These are phyloP conservation scores for Colletotrichum incanum DNA, from an alignment of 2,329 filamentous ascomycete genomes.

Conservation along the genomic window DNA sequence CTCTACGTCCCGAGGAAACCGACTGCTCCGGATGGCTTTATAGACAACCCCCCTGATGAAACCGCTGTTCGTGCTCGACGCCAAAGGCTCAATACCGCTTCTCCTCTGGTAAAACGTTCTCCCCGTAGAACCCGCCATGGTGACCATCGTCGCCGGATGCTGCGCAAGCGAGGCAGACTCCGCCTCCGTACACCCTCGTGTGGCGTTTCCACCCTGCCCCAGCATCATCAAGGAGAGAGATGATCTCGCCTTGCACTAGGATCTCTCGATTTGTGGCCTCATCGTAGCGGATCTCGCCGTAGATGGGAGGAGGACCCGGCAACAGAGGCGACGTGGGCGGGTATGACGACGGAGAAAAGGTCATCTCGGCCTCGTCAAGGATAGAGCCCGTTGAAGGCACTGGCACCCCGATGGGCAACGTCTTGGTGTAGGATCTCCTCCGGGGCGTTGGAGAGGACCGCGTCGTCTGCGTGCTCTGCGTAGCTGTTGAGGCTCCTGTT, in stretches of 20 bases:
- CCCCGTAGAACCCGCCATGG: conserved; percentile 68
- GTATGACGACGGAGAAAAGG: conserved; percentile 65
- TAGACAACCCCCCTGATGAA: conserved; percentile 11
- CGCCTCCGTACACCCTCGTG: conserved; percentile 72
- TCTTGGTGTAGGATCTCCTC: conserved; percentile 61
- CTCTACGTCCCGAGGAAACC: conserved; percentile 16
- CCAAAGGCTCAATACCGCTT: conserved; percentile 54
- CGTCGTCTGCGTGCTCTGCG: conserved; percentile 43
- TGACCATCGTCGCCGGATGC: conserved; percentile 62
- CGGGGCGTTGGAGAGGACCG: conserved; percentile 54
- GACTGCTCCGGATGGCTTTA: conserved; percentile 3
- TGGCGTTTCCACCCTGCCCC: conserved; percentile 71
- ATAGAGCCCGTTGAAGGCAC: conserved; percentile 41
- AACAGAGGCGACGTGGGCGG: conserved; percentile 64
- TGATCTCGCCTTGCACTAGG: conserved; percentile 65
- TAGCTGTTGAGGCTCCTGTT: conserved; percentile 45
- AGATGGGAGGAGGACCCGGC: conserved; percentile 62
- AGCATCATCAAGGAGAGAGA: conserved; percentile 63
- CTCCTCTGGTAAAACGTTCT: conserved; percentile 68
- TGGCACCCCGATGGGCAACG: conserved; percentile 55
- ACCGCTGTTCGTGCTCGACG: neutral
- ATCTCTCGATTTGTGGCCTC: conserved; percentile 53
- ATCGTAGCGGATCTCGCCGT: conserved; percentile 49
- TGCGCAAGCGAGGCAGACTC: conserved; percentile 70
- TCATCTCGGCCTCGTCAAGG: conserved; percentile 42